Conservation (phyloP, 169 alveolate genomes). For the Babesia divergens region DNA sequence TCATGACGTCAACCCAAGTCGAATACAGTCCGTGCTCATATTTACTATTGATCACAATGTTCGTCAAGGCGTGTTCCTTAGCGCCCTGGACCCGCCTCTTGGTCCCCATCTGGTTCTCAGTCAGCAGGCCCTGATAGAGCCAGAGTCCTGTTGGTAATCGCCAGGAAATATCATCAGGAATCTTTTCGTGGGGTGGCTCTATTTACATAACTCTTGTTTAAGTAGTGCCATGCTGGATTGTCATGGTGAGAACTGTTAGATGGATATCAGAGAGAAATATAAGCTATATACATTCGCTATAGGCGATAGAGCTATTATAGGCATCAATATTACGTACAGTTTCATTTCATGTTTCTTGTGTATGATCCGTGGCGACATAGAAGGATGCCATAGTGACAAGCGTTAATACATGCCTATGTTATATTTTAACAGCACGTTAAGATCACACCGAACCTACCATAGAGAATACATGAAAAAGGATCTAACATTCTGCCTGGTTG, state of each 20-base stretch:
- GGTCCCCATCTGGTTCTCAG: background rate
- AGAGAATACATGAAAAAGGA: conserved; percentile 49
- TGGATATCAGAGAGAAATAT: no score
- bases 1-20: background rate
- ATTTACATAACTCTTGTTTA: no score
- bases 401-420: conserved; percentile 70
- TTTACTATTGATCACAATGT: background rate
- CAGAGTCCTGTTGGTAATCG: no score
- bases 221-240: no score
- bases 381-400: conserved; percentile 68
- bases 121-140: no score
- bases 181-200: no score
- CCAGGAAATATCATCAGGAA: no score
- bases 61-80: background rate
- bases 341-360: background rate
- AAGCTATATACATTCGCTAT: no score
- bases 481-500: conserved; percentile 59
- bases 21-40: background rate
- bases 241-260: background rate
- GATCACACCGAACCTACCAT: conserved; percentile 36
- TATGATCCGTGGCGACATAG: conserved; percentile 31
- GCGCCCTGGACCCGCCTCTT: background rate
- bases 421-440: conserved; percentile 15
- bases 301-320: no score
- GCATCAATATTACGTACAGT: background rate